Conservation (phyloP, 257 asterid species). For the Sherardia arvensis region DNA sequence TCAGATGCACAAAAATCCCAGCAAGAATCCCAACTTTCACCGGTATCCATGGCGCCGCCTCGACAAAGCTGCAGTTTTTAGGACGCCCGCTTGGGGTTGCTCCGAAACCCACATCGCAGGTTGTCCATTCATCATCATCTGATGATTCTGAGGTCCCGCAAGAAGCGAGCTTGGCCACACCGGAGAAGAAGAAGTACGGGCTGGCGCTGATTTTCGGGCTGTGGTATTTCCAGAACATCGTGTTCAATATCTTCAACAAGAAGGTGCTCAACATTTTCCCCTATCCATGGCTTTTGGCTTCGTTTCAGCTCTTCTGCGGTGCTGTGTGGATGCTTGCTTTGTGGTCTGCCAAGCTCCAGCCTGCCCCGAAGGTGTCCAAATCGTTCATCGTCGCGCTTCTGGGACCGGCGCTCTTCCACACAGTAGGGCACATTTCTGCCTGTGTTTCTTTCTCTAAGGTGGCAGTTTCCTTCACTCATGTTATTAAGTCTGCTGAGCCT, state of each 20-base stretch:
- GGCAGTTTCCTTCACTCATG: conserved; percentile 96
- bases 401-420: conserved; percentile 92
- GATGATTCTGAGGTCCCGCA: conserved; percentile 38
- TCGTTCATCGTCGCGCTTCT: conserved; percentile 75
- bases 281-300: conserved; percentile 91
- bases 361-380: conserved; percentile 70
- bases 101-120: conserved; percentile 29
- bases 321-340: conserved; percentile 77
- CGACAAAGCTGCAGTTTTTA: conserved; percentile 34
- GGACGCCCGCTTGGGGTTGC: conserved; percentile 31
- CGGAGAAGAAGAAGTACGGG: conserved; percentile 40
- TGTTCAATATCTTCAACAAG: conserved; percentile 78
- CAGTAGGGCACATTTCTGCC: conserved; percentile 90
- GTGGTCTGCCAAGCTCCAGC: conserved; percentile 67
- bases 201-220: conserved; percentile 75
- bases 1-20: conserved; percentile 24
- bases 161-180: conserved; percentile 56
- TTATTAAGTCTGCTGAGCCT: conserved; percentile 93
- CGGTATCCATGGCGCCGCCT: conserved; percentile 14
- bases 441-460: conserved; percentile 97
- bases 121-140: conserved; percentile 28
- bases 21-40: conserved; percentile 10
- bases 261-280: conserved; percentile 75
- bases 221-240: conserved; percentile 86
- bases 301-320: conserved; percentile 77